Evolutionary conservation across 176 grass and related monocot genomes (phyloP).

Genomic region (Phyllostachys edulis): DNA sequence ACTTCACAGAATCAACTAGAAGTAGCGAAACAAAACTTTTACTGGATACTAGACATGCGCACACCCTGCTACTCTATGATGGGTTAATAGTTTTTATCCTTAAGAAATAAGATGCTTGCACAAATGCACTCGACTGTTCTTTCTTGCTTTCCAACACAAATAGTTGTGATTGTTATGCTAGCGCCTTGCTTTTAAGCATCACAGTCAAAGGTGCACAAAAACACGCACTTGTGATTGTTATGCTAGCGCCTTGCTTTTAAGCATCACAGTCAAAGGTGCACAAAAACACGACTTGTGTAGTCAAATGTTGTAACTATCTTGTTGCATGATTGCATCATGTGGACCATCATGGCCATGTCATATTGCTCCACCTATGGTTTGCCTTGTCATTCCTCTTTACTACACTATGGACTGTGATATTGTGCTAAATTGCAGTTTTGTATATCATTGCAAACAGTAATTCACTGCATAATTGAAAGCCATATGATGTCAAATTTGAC

Average conservation of each 20-base stretch:
- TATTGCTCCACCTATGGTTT: background rate
- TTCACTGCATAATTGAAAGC: background rate
- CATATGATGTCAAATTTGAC: background rate
- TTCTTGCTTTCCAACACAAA: background rate
- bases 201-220: no score
- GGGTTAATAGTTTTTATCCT: background rate
- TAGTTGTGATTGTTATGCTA: no score
- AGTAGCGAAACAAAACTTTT: background rate
- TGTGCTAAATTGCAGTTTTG: background rate
- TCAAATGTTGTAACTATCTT: background rate
- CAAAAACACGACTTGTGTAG: background rate
- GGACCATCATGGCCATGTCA: background rate
- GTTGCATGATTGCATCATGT: background rate
- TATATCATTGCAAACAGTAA: background rate
- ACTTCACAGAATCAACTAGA: background rate
- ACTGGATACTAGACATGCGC: no score
- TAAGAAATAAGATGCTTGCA: background rate
- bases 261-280: background rate
- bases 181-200: no score
- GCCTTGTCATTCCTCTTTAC: background rate
- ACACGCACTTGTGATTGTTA: no score
- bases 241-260: no score
- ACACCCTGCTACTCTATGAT: no score
- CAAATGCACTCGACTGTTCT: background rate
- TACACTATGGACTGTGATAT: background rate